Base-by-base conservation (phyloP, 1,284 basidiomycete genomes). In the Trichosporon coremiiforme region DNA sequence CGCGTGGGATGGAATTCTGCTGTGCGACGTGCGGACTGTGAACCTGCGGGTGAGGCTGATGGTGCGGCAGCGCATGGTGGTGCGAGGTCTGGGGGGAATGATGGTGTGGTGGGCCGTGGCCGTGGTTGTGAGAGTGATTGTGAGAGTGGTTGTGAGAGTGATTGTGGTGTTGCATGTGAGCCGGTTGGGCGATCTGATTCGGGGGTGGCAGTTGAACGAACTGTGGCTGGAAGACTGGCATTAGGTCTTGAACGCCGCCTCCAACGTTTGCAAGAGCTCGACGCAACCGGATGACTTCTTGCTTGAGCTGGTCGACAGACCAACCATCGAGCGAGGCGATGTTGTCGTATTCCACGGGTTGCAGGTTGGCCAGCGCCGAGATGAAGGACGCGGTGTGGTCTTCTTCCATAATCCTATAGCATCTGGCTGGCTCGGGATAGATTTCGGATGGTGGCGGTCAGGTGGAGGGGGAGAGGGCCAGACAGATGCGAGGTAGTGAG, bases 241-340 rank as follows among this genome's bases (percentile, higher is more conserved):
- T 60, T 25, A 64, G 13, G 20, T 57, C 63, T 50, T 41, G 33
- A 6, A 22, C 64, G 33, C 41, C 53, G 33, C 68, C 33, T 33
- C 33, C 47, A 9, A 62, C 65, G 13, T 36, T 20, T 25, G 66
- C 66, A 0, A 74, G 57, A 2, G 67, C 68, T 22, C 72, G 68
- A 17, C 77, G 76, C 6, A 79, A 70, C 13, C 73, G 72, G 12
- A 79, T 41, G 22, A 79, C 74, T 64, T 79, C 77, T 13, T 69
- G 68, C 65, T 75, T 75, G 8, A 79, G 72, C 55, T 77, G 74
- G 22, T 75, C 76, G 4, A 65, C 47, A 9, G 73, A 71, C 78
- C 78, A 79, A 10, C 72, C 72, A 53, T 73, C 72, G 36, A 76
- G 73, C 1, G 57, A 13, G 1, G 70, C 64, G n/a, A 68, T 25